Evolutionary conservation across 768 basidiomycete genomes (phyloP).

Genomic region (Kwoniella europaea): DNA sequence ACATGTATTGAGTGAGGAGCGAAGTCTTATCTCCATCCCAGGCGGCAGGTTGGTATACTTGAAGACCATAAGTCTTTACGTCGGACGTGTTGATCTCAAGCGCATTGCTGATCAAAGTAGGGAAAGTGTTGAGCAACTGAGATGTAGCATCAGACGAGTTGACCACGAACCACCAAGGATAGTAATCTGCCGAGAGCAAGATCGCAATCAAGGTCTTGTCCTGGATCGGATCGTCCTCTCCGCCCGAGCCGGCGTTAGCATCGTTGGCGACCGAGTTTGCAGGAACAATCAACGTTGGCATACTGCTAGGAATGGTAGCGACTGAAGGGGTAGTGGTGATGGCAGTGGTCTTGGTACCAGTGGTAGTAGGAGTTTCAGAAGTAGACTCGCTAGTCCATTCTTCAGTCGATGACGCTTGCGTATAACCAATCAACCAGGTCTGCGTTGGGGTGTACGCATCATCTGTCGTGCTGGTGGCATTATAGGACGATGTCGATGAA

Average conservation of each 20-base stretch:
- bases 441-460: constrained; percentile 45
- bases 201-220: constrained; percentile 50
- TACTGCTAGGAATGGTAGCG: constrained; percentile 52
- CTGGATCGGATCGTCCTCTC: constrained; percentile 40
- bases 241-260: constrained; percentile 36
- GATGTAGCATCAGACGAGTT: constrained; percentile 65
- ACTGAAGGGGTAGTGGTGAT: constrained; percentile 43
- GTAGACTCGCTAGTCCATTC: constrained; percentile 13
- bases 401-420: constrained; percentile 18
- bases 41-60: constrained; percentile 69
- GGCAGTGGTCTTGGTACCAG: constrained; percentile 20
- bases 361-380: constrained; percentile 11
- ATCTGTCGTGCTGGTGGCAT: constrained; percentile 20
- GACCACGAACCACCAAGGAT: constrained; percentile 59
- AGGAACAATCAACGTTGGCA: constrained; percentile 57
- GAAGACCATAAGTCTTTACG: constrained; percentile 66
- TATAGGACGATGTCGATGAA: constrained; percentile 14
- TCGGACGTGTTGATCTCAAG: constrained; percentile 61
- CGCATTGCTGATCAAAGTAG: constrained; percentile 63
- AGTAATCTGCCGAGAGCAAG: constrained; percentile 48
- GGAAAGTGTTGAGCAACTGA: constrained; percentile 79
- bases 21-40: constrained; percentile 65
- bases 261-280: constrained; percentile 51
- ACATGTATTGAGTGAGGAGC: constrained; percentile 74
- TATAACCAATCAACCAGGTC: constrained; percentile 47